Base-by-base conservation (phyloP, 768 basidiomycete species). In the Tubosaeta brunneosetosa region DNA sequence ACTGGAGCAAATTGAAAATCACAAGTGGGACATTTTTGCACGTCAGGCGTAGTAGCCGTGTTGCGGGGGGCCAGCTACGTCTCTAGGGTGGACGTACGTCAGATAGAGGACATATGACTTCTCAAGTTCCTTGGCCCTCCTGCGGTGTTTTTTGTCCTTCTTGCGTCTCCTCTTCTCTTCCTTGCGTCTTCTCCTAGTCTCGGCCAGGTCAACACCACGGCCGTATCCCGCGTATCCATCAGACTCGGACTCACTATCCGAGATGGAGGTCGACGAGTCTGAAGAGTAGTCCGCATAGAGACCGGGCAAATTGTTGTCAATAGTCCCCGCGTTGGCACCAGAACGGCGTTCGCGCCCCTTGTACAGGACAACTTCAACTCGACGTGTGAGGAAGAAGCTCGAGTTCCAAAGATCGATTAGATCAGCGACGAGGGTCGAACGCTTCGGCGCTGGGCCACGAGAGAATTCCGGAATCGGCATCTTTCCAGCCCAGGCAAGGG, bases 361-460 rank as follows among this genome's bases (percentile, higher is more conserved):
- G 75, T 81, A 92, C n/a, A 93, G 74, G 33, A 89, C 77, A 44
- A 89, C 71, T 59, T 93, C 90, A n/a, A 87, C 80, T 17, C 85
- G 84, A 42, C 90, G 87, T 33, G 76, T 70, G 51, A 77, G 64
- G 77, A 91, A 91, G 71, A 90, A 93, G 9, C 80, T 81, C 29
- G 71, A 65, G 65, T 92, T 92, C 90, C 90, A 93, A 27, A 87
- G 71, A 55, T 91, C 82, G 57, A 92, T 73, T 29, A 92, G 76
- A 63, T 89, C 86, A n/a, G 80, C 80, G 11, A 81, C 70, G 43
- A 91, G 73, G 11, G 70, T 73, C 22, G 86, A 77, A 13, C 82
- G 79, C 60, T 79, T 82, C 11, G 83, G 80, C 27, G 75, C 64
- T 51, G 73, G 73, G 16, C 81, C 80, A 44, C 69, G 72, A 34